These are phyloP conservation scores for Penicillium sp. DNA, from an alignment of 2,329 filamentous ascomycete genomes.

Conservation along the genomic window DNA sequence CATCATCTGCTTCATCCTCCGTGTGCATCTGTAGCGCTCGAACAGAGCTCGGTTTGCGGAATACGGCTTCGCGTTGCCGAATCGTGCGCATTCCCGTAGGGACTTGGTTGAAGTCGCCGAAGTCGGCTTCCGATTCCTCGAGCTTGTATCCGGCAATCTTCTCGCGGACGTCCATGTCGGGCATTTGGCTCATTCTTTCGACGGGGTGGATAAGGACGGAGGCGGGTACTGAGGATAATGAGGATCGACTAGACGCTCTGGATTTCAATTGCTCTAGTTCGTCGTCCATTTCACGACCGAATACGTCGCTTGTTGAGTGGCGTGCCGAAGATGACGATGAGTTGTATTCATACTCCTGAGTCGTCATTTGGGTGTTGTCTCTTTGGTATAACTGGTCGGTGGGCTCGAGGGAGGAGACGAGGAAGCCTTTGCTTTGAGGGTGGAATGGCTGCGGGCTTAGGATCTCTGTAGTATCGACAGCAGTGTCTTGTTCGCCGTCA, in stretches of 20 bases:
- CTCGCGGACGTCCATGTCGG: slow-evolving; percentile 20
- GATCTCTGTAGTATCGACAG: slow-evolving; percentile 18
- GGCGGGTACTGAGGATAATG: slow-evolving; percentile 43
- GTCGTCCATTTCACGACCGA: slow-evolving; percentile 30
- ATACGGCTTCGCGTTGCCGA: slow-evolving; percentile 39
- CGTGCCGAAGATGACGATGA: slow-evolving; percentile 37
- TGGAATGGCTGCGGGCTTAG: slow-evolving; percentile 24
- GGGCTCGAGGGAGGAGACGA: slow-evolving; percentile 22
- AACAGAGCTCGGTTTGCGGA: slow-evolving; percentile 50
- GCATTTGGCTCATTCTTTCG: slow-evolving; percentile 26
- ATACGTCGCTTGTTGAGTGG: slow-evolving; percentile 30
- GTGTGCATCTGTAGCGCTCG: slow-evolving; percentile 48
- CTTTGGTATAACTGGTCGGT: slow-evolving; percentile 1
- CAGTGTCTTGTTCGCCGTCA: slow-evolving; percentile 12
- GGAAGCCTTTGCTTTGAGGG: slow-evolving; percentile 20
- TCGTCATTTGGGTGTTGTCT: slow-evolving; percentile 21
- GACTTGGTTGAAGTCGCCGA: slow-evolving; percentile 24
- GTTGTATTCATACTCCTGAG: slow-evolving; percentile 33
- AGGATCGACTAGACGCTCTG: slow-evolving; percentile 42
- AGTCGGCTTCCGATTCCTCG: slow-evolving; percentile 23
- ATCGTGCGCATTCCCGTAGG: slow-evolving; percentile 28
- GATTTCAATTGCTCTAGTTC: slow-evolving; percentile 29
- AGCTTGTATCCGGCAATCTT: slow-evolving; percentile 23
- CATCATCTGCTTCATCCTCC: slow-evolving; percentile 43
- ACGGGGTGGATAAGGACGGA: slow-evolving; percentile 39